Conservation (phyloP, 228 moss, liverwort and hornwort genomes). For the Sphagnum magellanicum region DNA sequence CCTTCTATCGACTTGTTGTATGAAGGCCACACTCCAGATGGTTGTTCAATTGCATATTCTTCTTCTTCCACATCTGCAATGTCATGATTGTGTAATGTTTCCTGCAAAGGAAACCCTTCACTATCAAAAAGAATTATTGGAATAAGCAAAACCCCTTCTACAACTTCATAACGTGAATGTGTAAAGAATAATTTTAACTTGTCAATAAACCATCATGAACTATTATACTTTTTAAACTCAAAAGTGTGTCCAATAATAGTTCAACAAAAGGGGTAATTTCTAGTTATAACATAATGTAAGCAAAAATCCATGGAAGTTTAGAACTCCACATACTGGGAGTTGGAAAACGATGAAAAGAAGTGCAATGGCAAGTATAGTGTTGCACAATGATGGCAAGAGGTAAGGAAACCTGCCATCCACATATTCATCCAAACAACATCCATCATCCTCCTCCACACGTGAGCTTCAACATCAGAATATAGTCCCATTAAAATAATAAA, state of each 20-base stretch:
- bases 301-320: too few relatives aligned
- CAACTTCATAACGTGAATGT: too few relatives aligned
- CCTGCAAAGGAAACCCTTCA: constrained; percentile 17
- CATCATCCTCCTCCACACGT: too few relatives aligned
- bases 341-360: constrained; percentile 14
- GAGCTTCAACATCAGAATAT: background rate
- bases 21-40: background rate
- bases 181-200: too few relatives aligned
- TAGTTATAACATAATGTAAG: too few relatives aligned
- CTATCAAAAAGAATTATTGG: too few relatives aligned
- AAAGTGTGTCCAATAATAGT: too few relatives aligned
- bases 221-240: too few relatives aligned
- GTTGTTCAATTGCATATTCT: background rate
- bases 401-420: constrained; percentile 26
- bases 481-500: background rate
- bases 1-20: background rate
- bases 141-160: too few relatives aligned
- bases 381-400: constrained; percentile 42
- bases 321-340: constrained; percentile 38
- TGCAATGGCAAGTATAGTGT: constrained; percentile 26
- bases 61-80: constrained; percentile 9
- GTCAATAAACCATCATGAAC: too few relatives aligned
- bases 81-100: constrained; percentile 49
- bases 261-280: too few relatives aligned
- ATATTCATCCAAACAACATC: background rate